Evolutionary conservation across 106 monocot species (phyloP).

Genomic region (Allium cepa): DNA sequence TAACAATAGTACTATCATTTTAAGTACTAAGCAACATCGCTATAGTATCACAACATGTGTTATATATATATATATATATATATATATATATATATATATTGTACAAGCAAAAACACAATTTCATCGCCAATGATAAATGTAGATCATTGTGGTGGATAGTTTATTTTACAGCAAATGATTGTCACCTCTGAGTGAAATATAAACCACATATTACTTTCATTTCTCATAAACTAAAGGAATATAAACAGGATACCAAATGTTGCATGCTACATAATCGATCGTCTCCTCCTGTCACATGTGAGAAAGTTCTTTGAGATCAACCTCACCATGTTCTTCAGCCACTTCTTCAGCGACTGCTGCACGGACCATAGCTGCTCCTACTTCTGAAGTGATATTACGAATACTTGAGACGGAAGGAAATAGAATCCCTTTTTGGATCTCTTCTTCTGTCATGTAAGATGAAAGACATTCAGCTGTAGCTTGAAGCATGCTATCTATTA

Average conservation of each 20-base stretch:
- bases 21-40: no score
- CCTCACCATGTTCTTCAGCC: slow-evolving; percentile 62
- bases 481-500: slow-evolving; percentile 96
- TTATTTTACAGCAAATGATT: no score
- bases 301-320: slow-evolving; percentile 44
- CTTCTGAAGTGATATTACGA: slow-evolving; percentile 79
- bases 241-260: slow-evolving; percentile 76
- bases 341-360: slow-evolving; percentile 76
- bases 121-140: no score
- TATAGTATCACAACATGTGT: no score
- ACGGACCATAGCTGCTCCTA: slow-evolving; percentile 75
- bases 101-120: no score
- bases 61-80: no score
- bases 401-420: slow-evolving; percentile 97
- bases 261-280: slow-evolving; percentile 53
- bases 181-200: no score
- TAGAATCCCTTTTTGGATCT: slow-evolving; percentile 72
- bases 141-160: no score
- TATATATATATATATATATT: no score
- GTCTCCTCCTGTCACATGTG: slow-evolving; percentile 84
- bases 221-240: slow-evolving; percentile 89
- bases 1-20: no score
- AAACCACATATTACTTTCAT: slow-evolving; percentile 7
- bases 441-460: slow-evolving; percentile 91
- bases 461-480: slow-evolving; percentile 89